A percentile compares a stretch with the other conserved stretches of the same genome.
These are phyloP conservation scores for Fraxinus excelsior DNA, from an alignment of 257 asterid species.

Conservation along the genomic window DNA sequence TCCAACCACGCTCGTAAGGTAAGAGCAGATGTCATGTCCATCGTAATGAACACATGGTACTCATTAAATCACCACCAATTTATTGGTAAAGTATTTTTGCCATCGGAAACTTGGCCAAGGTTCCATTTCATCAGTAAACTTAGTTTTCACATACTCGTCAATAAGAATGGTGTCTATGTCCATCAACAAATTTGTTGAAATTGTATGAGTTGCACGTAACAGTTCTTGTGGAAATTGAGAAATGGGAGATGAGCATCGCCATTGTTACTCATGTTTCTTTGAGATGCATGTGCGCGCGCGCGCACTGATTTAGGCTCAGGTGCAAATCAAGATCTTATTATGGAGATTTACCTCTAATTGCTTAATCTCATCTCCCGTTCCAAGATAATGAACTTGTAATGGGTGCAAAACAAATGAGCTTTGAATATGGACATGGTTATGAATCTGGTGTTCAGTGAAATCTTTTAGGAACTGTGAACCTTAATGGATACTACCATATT, in stretches of 20 bases:
- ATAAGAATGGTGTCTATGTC: conserved; percentile 6
- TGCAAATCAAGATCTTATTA: neutral
- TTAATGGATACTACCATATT: neutral
- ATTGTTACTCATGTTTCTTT: neutral
- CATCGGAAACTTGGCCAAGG: neutral
- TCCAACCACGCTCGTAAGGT: conserved; percentile 34
- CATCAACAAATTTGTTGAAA: conserved; percentile 1
- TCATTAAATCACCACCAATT: neutral
- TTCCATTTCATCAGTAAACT: conserved; percentile 11
- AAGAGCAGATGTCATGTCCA: conserved; percentile 24
- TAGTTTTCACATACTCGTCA: neutral
- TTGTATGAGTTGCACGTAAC: conserved; percentile 1
- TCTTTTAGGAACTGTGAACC: neutral
- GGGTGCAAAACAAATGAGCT: neutral
- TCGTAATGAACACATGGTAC: conserved; percentile 7
- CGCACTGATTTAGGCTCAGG: neutral
- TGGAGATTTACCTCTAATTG: neutral
- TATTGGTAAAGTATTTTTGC: conserved; percentile 10
- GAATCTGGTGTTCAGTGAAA: neutral
- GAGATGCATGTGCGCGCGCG: neutral
- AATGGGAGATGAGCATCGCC: neutral
- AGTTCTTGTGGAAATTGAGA: conserved; percentile 6
- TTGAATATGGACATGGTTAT: neutral
- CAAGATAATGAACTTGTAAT: neutral
- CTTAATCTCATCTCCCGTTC: neutral